Evolutionary conservation across 2,329 filamentous ascomycete genomes (phyloP).

Genomic region (Penicillium sp.): DNA sequence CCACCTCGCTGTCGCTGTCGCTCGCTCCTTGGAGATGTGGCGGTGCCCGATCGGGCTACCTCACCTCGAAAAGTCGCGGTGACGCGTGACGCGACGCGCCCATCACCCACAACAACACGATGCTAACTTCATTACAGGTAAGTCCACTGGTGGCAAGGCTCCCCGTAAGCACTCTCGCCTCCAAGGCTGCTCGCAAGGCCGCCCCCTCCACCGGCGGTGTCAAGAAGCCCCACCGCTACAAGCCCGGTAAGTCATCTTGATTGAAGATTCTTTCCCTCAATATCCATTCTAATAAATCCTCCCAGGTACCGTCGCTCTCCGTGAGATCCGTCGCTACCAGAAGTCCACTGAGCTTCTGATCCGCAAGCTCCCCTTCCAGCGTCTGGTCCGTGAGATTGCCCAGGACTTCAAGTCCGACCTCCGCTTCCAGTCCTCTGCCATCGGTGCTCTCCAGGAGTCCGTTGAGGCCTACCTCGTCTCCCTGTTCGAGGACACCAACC

Average conservation of each 20-base stretch:
- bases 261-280: background rate
- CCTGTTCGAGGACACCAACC: slow-evolving; percentile 96
- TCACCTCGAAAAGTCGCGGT: background rate
- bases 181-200: slow-evolving; percentile 98
- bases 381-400: slow-evolving; percentile 93
- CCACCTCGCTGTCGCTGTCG: slow-evolving; percentile 17
- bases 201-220: slow-evolving; percentile 94
- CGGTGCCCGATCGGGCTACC: background rate
- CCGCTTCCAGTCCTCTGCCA: slow-evolving; percentile 97
- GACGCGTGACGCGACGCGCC: slow-evolving; percentile 14
- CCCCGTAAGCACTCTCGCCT: slow-evolving; percentile 94
- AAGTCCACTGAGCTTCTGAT: slow-evolving; percentile 95
- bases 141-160: slow-evolving; percentile 70
- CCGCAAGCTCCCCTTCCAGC: slow-evolving; percentile 96
- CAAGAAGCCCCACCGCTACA: slow-evolving; percentile 91
- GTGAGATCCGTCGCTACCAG: slow-evolving; percentile 98
- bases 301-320: slow-evolving; percentile 79
- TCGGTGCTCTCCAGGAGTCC: slow-evolving; percentile 95
- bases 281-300: slow-evolving; percentile 22
- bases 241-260: slow-evolving; percentile 59
- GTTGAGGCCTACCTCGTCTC: slow-evolving; percentile 98
- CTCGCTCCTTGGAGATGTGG: slow-evolving; percentile 7
- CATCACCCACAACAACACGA: slow-evolving; percentile 20
- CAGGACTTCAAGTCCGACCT: slow-evolving; percentile 94
- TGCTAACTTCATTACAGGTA: slow-evolving; percentile 48